Conservation (phyloP, 345 rosid species). For the Barbarea vulgaris region DNA sequence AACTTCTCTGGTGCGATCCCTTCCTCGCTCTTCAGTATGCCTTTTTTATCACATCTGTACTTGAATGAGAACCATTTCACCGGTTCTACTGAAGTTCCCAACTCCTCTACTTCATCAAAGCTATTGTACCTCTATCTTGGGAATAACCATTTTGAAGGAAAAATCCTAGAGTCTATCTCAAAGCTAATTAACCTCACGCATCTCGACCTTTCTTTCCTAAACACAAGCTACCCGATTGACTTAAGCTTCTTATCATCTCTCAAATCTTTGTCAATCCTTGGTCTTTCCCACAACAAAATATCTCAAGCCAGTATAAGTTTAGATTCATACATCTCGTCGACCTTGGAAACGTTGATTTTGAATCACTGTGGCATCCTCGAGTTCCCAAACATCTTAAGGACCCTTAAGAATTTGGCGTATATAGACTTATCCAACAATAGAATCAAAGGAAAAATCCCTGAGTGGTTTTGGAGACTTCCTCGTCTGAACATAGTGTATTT, state of each 20-base stretch:
- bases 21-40: background rate
- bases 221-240: background rate
- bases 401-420: background rate
- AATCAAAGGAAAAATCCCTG: background rate
- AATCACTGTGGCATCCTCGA: accelerated
- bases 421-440: background rate
- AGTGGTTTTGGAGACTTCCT: background rate
- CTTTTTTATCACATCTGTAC: background rate
- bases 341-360: accelerated
- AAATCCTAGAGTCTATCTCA: background rate
- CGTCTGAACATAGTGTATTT: accelerated
- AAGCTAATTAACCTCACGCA: background rate
- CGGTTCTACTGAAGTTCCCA: background rate
- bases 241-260: background rate
- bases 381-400: background rate
- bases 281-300: background rate
- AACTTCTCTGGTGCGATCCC: background rate
- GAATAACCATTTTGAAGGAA: background rate
- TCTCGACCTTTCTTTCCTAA: background rate
- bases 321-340: background rate
- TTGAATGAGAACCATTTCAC: background rate
- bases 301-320: background rate
- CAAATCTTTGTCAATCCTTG: background rate
- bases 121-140: background rate
- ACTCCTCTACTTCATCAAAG: background rate